These are phyloP conservation scores for Phlebiopsis flavidoalba DNA, from an alignment of 768 basidiomycete species.

Conservation along the genomic window DNA sequence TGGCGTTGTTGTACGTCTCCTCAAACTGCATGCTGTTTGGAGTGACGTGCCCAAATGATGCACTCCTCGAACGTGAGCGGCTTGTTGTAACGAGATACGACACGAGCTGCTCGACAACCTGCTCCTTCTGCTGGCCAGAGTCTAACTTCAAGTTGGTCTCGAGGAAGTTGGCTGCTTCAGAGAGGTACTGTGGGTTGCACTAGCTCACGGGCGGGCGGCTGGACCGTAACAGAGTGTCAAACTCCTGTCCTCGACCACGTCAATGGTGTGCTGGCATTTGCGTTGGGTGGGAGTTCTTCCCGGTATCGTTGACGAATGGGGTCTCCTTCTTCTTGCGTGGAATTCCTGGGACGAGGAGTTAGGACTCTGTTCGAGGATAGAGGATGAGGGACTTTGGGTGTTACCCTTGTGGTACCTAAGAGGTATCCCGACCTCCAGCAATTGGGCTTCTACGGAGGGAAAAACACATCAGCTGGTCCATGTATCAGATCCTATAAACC, in stretches of 20 bases:
- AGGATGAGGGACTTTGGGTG: constrained; percentile 92
- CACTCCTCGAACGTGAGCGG: constrained; percentile 97
- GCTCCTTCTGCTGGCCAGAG: constrained; percentile 87
- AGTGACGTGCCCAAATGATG: constrained; percentile 91
- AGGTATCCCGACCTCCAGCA: constrained; percentile 96
- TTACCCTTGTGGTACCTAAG: constrained; percentile 99
- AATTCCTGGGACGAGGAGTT: constrained; percentile 96
- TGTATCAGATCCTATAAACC: constrained; percentile 74
- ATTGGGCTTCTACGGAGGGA: constrained; percentile 90
- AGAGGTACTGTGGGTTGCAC: constrained; percentile 95
- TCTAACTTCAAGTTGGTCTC: constrained; percentile 86
- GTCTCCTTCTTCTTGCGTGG: constrained; percentile 98
- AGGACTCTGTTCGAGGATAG: constrained; percentile 92
- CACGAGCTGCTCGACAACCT: constrained; percentile 79
- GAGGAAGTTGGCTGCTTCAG: constrained; percentile 88
- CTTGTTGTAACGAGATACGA: constrained; percentile 89
- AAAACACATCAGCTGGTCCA: constrained; percentile 97
- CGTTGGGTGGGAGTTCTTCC: constrained; percentile 99
- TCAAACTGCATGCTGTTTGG: constrained; percentile 98
- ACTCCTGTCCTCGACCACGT: constrained; percentile 96
- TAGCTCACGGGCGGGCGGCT: constrained; percentile 86
- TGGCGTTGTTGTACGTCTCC: constrained; percentile 87
- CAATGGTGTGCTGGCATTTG: constrained; percentile 96
- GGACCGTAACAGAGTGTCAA: constrained; percentile 91
- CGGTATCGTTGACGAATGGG: constrained; percentile 93